Conservation (phyloP, 768 basidiomycete genomes). For the Lanmaoa rubissima region DNA sequence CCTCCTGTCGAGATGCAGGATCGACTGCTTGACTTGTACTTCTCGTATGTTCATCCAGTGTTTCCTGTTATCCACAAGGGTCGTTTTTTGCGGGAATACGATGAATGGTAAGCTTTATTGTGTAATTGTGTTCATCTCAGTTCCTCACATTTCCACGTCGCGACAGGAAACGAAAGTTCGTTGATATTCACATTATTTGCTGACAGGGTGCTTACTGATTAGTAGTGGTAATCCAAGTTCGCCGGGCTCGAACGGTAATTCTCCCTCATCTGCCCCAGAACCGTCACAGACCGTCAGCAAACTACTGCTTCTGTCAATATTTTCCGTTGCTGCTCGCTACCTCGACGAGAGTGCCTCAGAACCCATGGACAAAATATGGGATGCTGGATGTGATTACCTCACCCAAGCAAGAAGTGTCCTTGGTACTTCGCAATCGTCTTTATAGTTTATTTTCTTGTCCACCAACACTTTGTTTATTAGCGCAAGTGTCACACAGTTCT, state of each 20-base stretch:
- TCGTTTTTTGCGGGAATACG: constrained; percentile 65
- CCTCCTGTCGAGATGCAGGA: constrained; percentile 66
- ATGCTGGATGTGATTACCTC: constrained; percentile 64
- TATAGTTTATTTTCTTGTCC: neutral
- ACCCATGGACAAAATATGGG: constrained; percentile 60
- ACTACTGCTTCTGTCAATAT: constrained; percentile 75
- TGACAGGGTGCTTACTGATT: constrained; percentile 20
- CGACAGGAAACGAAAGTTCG: constrained; percentile 29
- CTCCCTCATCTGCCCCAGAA: constrained; percentile 35
- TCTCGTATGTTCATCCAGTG: constrained; percentile 79
- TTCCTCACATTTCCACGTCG: neutral
- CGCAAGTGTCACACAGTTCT: constrained; percentile 62
- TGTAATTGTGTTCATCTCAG: neutral
- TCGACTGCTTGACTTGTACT: constrained; percentile 70
- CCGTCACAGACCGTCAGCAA: constrained; percentile 63
- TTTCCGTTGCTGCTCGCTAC: constrained; percentile 78
- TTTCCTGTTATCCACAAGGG: constrained; percentile 79
- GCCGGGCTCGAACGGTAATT: constrained; percentile 6
- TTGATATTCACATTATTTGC: neutral
- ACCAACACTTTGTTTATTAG: constrained; percentile 33
- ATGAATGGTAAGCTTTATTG: constrained; percentile 41
- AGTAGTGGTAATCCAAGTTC: constrained; percentile 38
- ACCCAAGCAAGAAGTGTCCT: constrained; percentile 60
- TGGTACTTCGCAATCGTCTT: constrained; percentile 41
- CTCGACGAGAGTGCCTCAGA: constrained; percentile 47